phyloP scores from a whole-genome alignment of 73 alveolate species.

The Stentor roeselii region DNA sequence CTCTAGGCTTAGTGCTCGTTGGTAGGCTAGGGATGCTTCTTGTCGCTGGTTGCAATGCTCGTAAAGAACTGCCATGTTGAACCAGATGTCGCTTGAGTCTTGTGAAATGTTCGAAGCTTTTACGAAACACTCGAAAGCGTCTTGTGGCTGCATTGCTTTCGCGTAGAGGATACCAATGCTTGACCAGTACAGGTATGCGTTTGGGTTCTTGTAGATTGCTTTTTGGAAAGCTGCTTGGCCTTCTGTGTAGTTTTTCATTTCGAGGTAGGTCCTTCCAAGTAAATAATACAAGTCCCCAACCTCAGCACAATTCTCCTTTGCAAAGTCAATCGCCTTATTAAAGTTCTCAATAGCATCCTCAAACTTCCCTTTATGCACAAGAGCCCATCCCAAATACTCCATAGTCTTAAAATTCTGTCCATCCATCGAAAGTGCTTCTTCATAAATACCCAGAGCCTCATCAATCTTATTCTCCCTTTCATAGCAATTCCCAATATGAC shows the following conservation, averaged over 20 bases:
- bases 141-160: conserved; percentile 37
- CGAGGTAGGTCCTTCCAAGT: conserved; percentile 56
- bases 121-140: conserved; percentile 70
- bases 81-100: conserved; percentile 59
- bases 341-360: conserved; percentile 47
- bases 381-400: conserved; percentile 62
- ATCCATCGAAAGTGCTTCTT: conserved; percentile 57
- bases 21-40: conserved; percentile 65
- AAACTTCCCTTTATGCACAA: conserved; percentile 35
- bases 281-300: conserved; percentile 52
- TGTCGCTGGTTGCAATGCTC: conserved; percentile 71
- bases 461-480: conserved; percentile 46
- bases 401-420: conserved; percentile 45
- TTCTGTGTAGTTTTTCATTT: conserved; percentile 40
- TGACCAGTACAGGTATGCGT: conserved; percentile 56
- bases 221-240: conserved; percentile 47
- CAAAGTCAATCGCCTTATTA: conserved; percentile 46
- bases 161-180: conserved; percentile 57
- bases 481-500: conserved; percentile 63
- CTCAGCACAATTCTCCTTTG: conserved; percentile 37
- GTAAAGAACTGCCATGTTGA: conserved; percentile 61
- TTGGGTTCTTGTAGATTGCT: conserved; percentile 56
- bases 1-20: conserved; percentile 22
- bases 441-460: conserved; percentile 55
- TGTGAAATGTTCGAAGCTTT: conserved; percentile 54